Base-by-base conservation (phyloP, 495 filamentous ascomycete species). In the Trichoderma reesei region DNA sequence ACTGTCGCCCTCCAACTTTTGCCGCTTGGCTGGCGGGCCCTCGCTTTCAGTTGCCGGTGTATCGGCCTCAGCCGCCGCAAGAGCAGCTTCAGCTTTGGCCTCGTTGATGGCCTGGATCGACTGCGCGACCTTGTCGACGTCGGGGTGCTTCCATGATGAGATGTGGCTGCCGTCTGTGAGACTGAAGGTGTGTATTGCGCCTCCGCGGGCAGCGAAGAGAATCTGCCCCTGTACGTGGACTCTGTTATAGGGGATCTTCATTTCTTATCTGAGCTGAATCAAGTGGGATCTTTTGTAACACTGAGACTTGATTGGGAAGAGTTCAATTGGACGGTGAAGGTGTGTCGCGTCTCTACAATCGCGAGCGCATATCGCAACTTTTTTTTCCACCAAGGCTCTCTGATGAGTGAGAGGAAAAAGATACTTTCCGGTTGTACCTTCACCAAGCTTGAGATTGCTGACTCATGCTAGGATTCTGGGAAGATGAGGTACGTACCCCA, bases 191-290 rank as follows among this genome's bases (percentile, higher is more conserved):
- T 79, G 70, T 3, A 81, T 78, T 63, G 68, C 66, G 41, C 73
- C 71, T 14, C 72, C 77, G 41, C 71, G 72, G 1, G 78, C 78
- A 38, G 79, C 79, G 60, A 80, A 71, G 8, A 81, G 60, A 18
- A 75, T 44, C 61, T 68, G 65, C 62, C 77, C 75, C 61, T 66
- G 68, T 7, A 69, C 74, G 39, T 73, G 70, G 59, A 80, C 66
- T n/a, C 76, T 69, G 39, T 79, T 76, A 46, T 78, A 81, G 39
- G 79, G 77, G 42, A 73, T 39, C 13, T 62, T 64, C 75, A 77
- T 75, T n/a, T n/a, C n/a, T n/a, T n/a, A n/a, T n/a, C n/a, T n/a
- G n/a, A n/a, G n/a, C n/a, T n/a, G n/a, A n/a, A n/a, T n/a, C n/a
- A n/a, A n/a, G n/a, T n/a, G n/a, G n/a, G n/a, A 26, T 33, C 9